Conservation (phyloP, 805 yeast genomes). For the Kazachstania bromeliacearum region DNA sequence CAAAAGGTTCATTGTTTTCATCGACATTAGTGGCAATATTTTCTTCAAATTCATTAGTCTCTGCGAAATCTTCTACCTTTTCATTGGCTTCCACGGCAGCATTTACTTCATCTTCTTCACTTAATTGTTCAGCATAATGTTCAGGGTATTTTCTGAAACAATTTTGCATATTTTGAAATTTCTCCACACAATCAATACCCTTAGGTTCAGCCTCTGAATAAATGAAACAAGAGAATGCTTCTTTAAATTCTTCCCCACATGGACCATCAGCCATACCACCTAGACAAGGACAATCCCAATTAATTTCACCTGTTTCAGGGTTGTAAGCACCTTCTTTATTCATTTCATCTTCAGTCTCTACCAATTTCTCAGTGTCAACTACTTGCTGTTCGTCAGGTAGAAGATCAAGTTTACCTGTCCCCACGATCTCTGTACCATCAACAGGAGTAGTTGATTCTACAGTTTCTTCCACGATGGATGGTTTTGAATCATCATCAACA, state of each 20-base stretch:
- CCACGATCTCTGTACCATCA: not conserved
- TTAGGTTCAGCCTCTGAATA: constrained; percentile 93
- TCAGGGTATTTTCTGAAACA: constrained; percentile 94
- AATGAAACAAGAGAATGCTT: constrained; percentile 90
- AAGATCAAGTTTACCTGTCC: too few species aligned
- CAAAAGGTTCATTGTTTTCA: not conserved
- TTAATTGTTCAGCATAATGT: constrained; percentile 72
- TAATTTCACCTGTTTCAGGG: constrained; percentile 97
- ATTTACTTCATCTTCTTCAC: constrained; percentile 14
- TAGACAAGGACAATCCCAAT: constrained; percentile 98
- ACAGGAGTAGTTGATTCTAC: not conserved
- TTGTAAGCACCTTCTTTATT: constrained; percentile 65
- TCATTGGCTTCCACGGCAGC: constrained; percentile 1
- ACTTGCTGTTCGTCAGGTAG: too few species aligned
- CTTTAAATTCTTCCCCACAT: constrained; percentile 93
- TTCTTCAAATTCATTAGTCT: constrained; percentile 1
- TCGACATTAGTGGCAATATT: not conserved
- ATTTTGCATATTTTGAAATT: constrained; percentile 85
- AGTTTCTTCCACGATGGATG: not conserved
- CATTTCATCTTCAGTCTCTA: constrained; percentile 63
- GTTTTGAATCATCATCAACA: too few species aligned
- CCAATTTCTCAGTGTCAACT: constrained; percentile 35
- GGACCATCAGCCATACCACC: constrained; percentile 99
- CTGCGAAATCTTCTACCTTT: not conserved
- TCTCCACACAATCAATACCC: constrained; percentile 91